Conservation (phyloP, 2,329 filamentous ascomycete genomes). For the Trematosphaeria pertusa region DNA sequence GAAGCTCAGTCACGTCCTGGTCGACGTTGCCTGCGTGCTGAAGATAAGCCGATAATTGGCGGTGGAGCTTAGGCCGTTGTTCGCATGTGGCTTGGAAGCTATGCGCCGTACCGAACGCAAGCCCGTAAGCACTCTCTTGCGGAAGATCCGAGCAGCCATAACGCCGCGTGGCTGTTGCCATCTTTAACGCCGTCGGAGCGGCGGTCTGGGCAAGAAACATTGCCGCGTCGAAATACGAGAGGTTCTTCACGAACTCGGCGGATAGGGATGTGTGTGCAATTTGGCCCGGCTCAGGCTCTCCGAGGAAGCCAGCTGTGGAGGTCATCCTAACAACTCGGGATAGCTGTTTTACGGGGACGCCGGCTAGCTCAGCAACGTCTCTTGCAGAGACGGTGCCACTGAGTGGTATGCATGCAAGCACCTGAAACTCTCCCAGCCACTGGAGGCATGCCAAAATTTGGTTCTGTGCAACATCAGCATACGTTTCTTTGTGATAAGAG, state of each 20-base stretch:
- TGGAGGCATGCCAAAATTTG: slow-evolving; percentile 50
- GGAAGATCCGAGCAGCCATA: slow-evolving; percentile 2
- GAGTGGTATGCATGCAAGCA: slow-evolving; percentile 55
- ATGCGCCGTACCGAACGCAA: slow-evolving; percentile 22
- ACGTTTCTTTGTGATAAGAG: background rate
- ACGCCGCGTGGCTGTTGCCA: slow-evolving; percentile 23
- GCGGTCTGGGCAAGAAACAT: slow-evolving; percentile 49
- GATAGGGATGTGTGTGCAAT: slow-evolving; percentile 52
- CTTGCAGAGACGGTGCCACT: slow-evolving; percentile 42
- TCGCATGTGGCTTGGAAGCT: slow-evolving; percentile 17
- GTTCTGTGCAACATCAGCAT: slow-evolving; percentile 8
- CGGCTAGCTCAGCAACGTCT: slow-evolving; percentile 53
- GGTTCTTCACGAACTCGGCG: slow-evolving; percentile 45
- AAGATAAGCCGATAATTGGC: slow-evolving; percentile 44
- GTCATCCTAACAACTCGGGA: slow-evolving; percentile 41
- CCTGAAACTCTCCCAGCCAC: slow-evolving; percentile 55
- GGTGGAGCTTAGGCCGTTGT: slow-evolving; percentile 33
- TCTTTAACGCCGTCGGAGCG: slow-evolving; percentile 44
- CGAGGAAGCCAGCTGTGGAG: slow-evolving; percentile 20
- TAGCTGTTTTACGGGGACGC: slow-evolving; percentile 49
- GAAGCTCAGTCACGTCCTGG: slow-evolving; percentile 28
- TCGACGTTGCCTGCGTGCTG: slow-evolving; percentile 25
- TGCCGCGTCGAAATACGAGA: slow-evolving; percentile 45
- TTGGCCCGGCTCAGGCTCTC: slow-evolving; percentile 13
- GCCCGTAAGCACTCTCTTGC: background rate